Base-by-base conservation (phyloP, 805 yeast genomes). In the Cyberlindnera euphorbiae region DNA sequence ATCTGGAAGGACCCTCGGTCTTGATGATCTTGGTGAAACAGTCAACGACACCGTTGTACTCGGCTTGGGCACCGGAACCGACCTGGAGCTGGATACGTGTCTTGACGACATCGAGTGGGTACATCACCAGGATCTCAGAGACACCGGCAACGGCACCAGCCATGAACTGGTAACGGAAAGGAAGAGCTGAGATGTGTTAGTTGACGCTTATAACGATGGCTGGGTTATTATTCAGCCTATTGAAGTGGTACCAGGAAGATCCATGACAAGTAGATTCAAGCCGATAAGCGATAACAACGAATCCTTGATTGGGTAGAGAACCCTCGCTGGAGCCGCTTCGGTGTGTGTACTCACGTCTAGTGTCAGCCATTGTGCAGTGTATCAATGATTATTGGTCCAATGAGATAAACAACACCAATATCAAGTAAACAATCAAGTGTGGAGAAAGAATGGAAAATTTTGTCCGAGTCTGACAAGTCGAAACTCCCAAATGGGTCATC, bases 71-170 rank as follows among this genome's bases (percentile, higher is more conserved):
- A 10, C 53, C 55, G 5, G 49, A 26, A 26, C 56, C 59, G 32
- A 82, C 86, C 62, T 82, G 89, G 55, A 90, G 72, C 64, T 90
- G 97, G 66, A 89, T 89, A 64, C 97, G 76, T 22, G 98, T 90
- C 71, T 90, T 90, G 56, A 93, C 96, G 45, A 93, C 96, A 62
- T 90, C 98, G 56, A 90, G 68, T 29, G 98, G 98, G 59, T 89
- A 89, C 96, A 89, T 88, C 46, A 85, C 87, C 52, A 88, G 69
- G 60, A 89, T 84, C 67, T 93, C 98, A 18, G 96, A 86, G 45
- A 93, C 88, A 47, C 99, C 99, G 45, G 99, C 98, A 55, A 89
- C 73, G 56, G 94, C 97, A 52, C 95, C 99, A 42, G 87, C 79
- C 45, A 71, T 69, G 60, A 93, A 93, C 63, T 93, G 97, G 72